Percentiles rank a stretch among this genome's conserved stretches.
phyloP scores from a whole-genome alignment of 2,329 filamentous ascomycete species.

The Epichloe typhina region DNA sequence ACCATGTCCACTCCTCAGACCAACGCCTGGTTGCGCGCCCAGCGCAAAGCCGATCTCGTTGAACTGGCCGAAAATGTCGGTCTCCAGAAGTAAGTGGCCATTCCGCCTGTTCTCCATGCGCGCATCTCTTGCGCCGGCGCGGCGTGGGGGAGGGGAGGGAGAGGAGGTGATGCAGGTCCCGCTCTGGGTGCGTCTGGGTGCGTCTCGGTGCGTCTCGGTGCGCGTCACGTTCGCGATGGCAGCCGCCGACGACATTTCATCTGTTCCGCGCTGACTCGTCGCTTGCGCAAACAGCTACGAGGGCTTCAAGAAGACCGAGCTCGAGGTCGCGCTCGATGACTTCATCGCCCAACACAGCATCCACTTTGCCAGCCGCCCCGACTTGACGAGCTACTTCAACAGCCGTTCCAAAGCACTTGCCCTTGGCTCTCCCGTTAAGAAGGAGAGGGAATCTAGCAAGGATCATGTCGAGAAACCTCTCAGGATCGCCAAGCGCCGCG shows the following conservation, averaged over 20 bases:
- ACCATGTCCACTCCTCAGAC: constrained; percentile 19
- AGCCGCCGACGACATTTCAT: no score
- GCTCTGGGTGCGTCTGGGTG: no score
- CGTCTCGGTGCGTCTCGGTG: neutral
- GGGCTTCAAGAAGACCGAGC: constrained; percentile 61
- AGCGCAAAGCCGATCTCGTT: constrained; percentile 70
- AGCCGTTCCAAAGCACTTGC: constrained; percentile 44
- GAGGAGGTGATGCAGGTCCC: no score
- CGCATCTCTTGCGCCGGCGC: neutral
- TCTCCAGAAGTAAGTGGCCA: constrained; percentile 53
- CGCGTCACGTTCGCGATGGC: constrained; percentile 3
- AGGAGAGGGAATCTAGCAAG: constrained; percentile 28
- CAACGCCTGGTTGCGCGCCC: constrained; percentile 63
- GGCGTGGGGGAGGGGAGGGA: no score
- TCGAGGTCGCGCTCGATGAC: constrained; percentile 62
- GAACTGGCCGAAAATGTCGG: constrained; percentile 61
- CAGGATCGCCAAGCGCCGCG: constrained; percentile 33
- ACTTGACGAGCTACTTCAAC: constrained; percentile 64
- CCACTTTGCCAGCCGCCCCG: constrained; percentile 47
- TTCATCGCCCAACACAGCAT: constrained; percentile 57
- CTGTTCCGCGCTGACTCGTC: neutral
- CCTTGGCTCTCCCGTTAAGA: constrained; percentile 48
- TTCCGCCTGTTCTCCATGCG: neutral
- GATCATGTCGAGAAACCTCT: constrained; percentile 25
- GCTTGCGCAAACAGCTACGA: constrained; percentile 41